Percentiles rank a stretch among this genome's conserved stretches.
These are phyloP conservation scores for Psilocybe cyanescens DNA, from an alignment of 768 basidiomycete genomes.

Conservation along the genomic window DNA sequence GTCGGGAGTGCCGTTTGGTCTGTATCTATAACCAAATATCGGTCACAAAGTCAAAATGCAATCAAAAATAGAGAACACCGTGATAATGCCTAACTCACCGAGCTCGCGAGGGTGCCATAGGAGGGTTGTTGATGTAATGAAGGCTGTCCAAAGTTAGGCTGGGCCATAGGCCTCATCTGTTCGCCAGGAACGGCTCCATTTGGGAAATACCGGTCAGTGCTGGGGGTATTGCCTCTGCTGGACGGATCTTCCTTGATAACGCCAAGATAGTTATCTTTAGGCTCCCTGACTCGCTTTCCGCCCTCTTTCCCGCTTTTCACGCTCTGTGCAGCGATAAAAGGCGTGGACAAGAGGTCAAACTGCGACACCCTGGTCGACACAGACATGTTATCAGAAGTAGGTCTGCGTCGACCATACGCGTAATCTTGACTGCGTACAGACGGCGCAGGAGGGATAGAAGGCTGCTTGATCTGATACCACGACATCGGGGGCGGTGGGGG, in stretches of 20 bases:
- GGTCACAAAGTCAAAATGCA: neutral
- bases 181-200: slow-evolving; percentile 10
- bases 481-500: slow-evolving; percentile 22
- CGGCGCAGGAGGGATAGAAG: slow-evolving; percentile 18
- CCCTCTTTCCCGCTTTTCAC: slow-evolving; percentile 26
- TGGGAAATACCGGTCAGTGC: slow-evolving; percentile 16
- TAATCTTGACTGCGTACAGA: slow-evolving; percentile 26
- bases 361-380: slow-evolving; percentile 39
- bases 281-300: slow-evolving; percentile 25
- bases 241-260: slow-evolving; percentile 44
- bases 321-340: slow-evolving; percentile 26
- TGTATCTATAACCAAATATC: slow-evolving; percentile 8
- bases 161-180: slow-evolving; percentile 13
- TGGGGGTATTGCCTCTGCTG: slow-evolving; percentile 34
- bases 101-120: slow-evolving; percentile 20
- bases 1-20: slow-evolving; percentile 19
- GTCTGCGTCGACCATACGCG: slow-evolving; percentile 23
- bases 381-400: slow-evolving; percentile 24
- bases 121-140: slow-evolving; percentile 20
- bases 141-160: slow-evolving; percentile 20
- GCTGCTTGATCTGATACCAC: slow-evolving; percentile 32
- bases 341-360: slow-evolving; percentile 36
- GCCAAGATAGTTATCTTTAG: slow-evolving; percentile 32
- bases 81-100: slow-evolving; percentile 14
- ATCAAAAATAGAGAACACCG: neutral